phyloP scores from a whole-genome alignment of 176 grass and related monocot species.

The Hordeum vulgare region MorexV3_pseudomolecules_assembly NC_058520.1:570736146-570736645 shows the following conservation, averaged over 20 bases:
- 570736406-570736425: slow-evolving; percentile 84
- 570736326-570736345: slow-evolving; percentile 98
- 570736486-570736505: neutral
- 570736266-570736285: slow-evolving; percentile 94
- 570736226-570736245: neutral
- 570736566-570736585: neutral
- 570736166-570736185: slow-evolving; percentile 22
- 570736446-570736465: slow-evolving; percentile 80
- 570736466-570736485: slow-evolving; percentile 3
- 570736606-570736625: neutral
- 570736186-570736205: slow-evolving; percentile 17
- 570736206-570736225: neutral
- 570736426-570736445: slow-evolving; percentile 99
- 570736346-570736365: slow-evolving; percentile 91
- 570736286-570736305: slow-evolving; percentile 98
- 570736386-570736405: slow-evolving; percentile 87
- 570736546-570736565: neutral
- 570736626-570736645: neutral
- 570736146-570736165: neutral
- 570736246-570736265: neutral
- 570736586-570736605: neutral
- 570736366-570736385: slow-evolving; percentile 90
- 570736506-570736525: neutral
- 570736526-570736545: neutral
- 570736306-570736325: slow-evolving; percentile 94